phyloP scores from a whole-genome alignment of 2,329 filamentous ascomycete species.

The Ceratocystis colombiana region DNA sequence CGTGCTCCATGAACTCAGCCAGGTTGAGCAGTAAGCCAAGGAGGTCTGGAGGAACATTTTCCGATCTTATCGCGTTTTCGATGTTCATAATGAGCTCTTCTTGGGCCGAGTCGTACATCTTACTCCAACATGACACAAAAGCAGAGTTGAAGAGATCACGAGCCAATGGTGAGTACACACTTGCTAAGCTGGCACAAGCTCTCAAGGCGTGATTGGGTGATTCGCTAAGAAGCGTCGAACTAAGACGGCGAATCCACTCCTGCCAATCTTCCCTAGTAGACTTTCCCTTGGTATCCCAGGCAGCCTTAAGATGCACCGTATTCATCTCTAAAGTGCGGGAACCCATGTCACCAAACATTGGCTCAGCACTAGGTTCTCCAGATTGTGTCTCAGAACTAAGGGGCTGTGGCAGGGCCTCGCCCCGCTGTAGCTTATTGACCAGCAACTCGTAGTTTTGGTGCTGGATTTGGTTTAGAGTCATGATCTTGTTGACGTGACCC shows the following conservation, averaged over 20 bases:
- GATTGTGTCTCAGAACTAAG: conserved; percentile 70
- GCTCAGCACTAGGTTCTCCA: conserved; percentile 64
- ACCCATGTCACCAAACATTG: conserved; percentile 69
- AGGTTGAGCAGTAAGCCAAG: conserved; percentile 88
- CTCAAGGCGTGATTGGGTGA: conserved; percentile 91
- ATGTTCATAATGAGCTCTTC: conserved; percentile 94
- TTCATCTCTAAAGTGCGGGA: conserved; percentile 96
- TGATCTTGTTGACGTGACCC: conserved; percentile 79
- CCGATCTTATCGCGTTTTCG: conserved; percentile 86
- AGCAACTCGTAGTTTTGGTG: conserved; percentile 89
- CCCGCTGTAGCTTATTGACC: conserved; percentile 85
- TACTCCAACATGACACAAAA: conserved; percentile 98
- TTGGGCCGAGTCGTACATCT: conserved; percentile 92
- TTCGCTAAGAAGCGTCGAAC: conserved; percentile 86
- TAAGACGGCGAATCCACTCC: conserved; percentile 96
- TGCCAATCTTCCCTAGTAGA: conserved; percentile 99
- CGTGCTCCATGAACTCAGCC: conserved; percentile 99
- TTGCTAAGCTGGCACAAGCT: conserved; percentile 83
- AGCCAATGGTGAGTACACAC: conserved; percentile 81
- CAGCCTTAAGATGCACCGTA: conserved; percentile 89
- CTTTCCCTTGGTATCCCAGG: conserved; percentile 94
- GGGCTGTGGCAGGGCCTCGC: conserved; percentile 89
- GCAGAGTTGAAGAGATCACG: conserved; percentile 96
- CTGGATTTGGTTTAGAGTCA: conserved; percentile 69
- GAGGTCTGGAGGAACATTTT: conserved; percentile 91